Evolutionary conservation across 2,329 filamentous ascomycete genomes (phyloP).

Genomic region (Cercospora sesami): DNA sequence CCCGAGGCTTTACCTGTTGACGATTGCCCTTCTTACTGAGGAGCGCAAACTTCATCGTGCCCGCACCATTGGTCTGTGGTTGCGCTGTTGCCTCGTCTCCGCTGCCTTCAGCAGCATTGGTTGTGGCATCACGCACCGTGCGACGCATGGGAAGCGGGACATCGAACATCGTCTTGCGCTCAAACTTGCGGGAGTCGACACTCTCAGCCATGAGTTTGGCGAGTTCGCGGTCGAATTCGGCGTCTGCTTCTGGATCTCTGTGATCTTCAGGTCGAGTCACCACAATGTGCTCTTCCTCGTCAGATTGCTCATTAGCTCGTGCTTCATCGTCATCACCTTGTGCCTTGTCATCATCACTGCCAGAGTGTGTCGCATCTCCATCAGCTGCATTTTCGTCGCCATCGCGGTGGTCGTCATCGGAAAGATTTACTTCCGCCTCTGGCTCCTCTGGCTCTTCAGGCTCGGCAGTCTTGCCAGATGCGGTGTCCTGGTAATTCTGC

Average conservation of each 20-base stretch:
- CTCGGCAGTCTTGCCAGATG: slow-evolving; percentile 67
- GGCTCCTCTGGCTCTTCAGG: slow-evolving; percentile 62
- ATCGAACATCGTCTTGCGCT: slow-evolving; percentile 91
- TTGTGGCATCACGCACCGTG: slow-evolving; percentile 57
- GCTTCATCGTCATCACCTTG: slow-evolving; percentile 54
- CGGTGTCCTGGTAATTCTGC: slow-evolving; percentile 81
- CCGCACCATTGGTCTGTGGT: slow-evolving; percentile 38
- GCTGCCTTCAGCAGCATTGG: slow-evolving; percentile 44
- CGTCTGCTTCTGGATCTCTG: slow-evolving; percentile 88
- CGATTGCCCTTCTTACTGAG: slow-evolving; percentile 95
- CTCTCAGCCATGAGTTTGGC: slow-evolving; percentile 99
- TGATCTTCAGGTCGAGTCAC: slow-evolving; percentile 89
- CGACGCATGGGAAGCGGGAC: slow-evolving; percentile 91
- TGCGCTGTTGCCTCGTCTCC: slow-evolving; percentile 42
- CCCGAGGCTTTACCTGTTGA: slow-evolving; percentile 67
- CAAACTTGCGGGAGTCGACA: slow-evolving; percentile 91
- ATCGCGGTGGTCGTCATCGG: slow-evolving; percentile 73
- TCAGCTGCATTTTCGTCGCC: slow-evolving; percentile 63
- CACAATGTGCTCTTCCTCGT: slow-evolving; percentile 81
- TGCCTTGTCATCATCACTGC: slow-evolving; percentile 54
- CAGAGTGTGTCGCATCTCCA: slow-evolving; percentile 50
- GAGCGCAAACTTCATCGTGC: slow-evolving; percentile 94
- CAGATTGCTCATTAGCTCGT: slow-evolving; percentile 52
- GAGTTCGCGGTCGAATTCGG: slow-evolving; percentile 96
- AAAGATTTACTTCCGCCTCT: slow-evolving; percentile 50